Evolutionary conservation across 495 filamentous ascomycete genomes (phyloP).

Genomic region (Copromyces sp.): DNA sequence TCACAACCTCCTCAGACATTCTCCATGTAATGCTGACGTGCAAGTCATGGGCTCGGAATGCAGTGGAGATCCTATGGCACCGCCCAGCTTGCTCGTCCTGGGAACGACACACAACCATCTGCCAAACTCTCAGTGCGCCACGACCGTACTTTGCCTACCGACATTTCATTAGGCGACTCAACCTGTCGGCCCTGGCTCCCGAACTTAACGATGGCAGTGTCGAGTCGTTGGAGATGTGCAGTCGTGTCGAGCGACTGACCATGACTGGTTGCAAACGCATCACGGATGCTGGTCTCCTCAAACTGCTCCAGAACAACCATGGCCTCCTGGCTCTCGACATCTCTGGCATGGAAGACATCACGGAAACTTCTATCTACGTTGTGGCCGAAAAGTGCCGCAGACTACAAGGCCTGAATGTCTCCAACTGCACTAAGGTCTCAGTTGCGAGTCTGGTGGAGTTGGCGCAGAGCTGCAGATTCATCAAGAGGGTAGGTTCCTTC

Average conservation of each 20-base stretch:
- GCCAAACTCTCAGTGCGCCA: conserved; percentile 56
- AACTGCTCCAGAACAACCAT: conserved; percentile 67
- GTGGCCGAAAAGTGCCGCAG: conserved; percentile 72
- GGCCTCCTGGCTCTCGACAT: conserved; percentile 87
- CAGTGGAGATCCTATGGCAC: conserved; percentile 91
- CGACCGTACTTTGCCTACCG: conserved; percentile 75
- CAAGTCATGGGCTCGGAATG: conserved; percentile 85
- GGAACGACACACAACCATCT: conserved; percentile 66
- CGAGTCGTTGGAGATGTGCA: conserved; percentile 70
- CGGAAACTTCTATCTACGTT: conserved; percentile 69
- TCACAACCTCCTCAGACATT: conserved; percentile 63
- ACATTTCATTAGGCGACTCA: conserved; percentile 80
- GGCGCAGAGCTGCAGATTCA: conserved; percentile 69
- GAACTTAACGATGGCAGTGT: conserved; percentile 86
- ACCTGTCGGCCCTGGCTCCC: conserved; percentile 66
- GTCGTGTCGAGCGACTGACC: conserved; percentile 85
- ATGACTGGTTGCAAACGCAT: conserved; percentile 81
- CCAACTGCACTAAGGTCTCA: conserved; percentile 72
- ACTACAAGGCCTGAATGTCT: conserved; percentile 90
- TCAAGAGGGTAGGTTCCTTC: conserved; percentile 64
- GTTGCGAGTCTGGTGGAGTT: conserved; percentile 77
- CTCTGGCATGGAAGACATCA: conserved; percentile 67
- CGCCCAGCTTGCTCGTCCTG: conserved; percentile 82
- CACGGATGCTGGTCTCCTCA: conserved; percentile 72
- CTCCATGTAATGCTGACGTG: conserved; percentile 85